These are phyloP conservation scores for Trichosporon coremiiforme DNA, from an alignment of 1,284 basidiomycete species.

Conservation along the genomic window DNA sequence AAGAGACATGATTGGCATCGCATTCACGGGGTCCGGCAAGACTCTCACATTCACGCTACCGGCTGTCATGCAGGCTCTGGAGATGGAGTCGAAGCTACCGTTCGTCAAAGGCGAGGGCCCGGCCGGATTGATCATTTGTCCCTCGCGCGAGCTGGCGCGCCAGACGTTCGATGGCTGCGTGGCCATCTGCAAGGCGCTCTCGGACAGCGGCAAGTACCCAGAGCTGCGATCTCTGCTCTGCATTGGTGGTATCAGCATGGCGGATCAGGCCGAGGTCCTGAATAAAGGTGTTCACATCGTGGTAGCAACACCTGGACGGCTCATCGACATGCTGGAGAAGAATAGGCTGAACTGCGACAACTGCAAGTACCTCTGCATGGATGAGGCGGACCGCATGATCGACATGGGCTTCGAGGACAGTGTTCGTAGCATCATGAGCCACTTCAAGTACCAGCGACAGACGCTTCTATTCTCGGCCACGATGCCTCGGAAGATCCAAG, in stretches of 20 bases:
- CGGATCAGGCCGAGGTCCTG: constrained; percentile 87
- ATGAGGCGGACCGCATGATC: constrained; percentile 99
- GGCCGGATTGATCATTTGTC: constrained; percentile 91
- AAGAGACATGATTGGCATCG: constrained; percentile 92
- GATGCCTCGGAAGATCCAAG: constrained; percentile 98
- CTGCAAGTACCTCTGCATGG: constrained; percentile 95
- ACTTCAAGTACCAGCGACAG: constrained; percentile 97
- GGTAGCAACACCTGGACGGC: constrained; percentile 62
- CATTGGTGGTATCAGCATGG: constrained; percentile 98
- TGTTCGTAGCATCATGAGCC: constrained; percentile 97
- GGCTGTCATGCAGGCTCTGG: constrained; percentile 89
- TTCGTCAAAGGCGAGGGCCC: constrained; percentile 93
- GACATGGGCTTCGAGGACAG: constrained; percentile 99
- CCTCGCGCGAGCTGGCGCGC: constrained; percentile 87
- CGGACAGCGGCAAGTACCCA: constrained; percentile 76
- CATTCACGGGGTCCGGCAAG: constrained; percentile 91
- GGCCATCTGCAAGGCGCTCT: constrained; percentile 78
- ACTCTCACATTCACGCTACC: constrained; percentile 89
- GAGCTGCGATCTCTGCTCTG: constrained; percentile 84
- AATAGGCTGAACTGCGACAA: constrained; percentile 85
- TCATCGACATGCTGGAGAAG: constrained; percentile 74
- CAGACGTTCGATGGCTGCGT: constrained; percentile 96
- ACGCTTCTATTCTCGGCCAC: constrained; percentile 97
- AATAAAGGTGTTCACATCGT: constrained; percentile 87
- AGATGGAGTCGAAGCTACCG: constrained; percentile 87